phyloP scores from a whole-genome alignment of 768 basidiomycete species.

The Terana coerulea region DNA sequence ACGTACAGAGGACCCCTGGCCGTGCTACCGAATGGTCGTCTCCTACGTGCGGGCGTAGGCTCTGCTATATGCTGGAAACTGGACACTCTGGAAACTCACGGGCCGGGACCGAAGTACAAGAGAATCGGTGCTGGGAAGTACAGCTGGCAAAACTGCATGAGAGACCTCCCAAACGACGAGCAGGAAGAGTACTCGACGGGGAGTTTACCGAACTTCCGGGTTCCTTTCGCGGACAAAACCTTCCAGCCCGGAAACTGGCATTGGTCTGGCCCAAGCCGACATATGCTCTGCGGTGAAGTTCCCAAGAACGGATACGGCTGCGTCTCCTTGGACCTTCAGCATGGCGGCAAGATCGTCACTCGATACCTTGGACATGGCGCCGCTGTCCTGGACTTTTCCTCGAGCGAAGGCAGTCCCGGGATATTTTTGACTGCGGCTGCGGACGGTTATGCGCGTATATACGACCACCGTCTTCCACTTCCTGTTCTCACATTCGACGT shows the following conservation, averaged over 20 bases:
- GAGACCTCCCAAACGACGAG: slow-evolving; percentile 14
- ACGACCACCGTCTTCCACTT: slow-evolving; percentile 33
- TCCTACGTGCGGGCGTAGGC: slow-evolving; percentile 34
- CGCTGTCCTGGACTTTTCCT: slow-evolving; percentile 28
- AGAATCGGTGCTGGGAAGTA: slow-evolving; percentile 8
- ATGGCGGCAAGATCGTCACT: slow-evolving; percentile 27
- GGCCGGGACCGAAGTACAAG: slow-evolving; percentile 7
- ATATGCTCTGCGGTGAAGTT: slow-evolving; percentile 4
- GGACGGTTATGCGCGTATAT: slow-evolving; percentile 38
- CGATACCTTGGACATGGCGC: slow-evolving; percentile 39
- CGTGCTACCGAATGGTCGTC: slow-evolving; percentile 23
- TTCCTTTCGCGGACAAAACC: not conserved
- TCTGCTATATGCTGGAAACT: slow-evolving; percentile 34
- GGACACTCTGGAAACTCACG: slow-evolving; percentile 19
- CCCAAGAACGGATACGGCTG: slow-evolving; percentile 10
- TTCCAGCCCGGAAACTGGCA: not conserved
- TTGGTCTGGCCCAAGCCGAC: slow-evolving; percentile 11
- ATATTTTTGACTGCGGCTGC: slow-evolving; percentile 32
- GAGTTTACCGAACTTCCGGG: not conserved
- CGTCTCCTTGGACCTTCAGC: slow-evolving; percentile 30
- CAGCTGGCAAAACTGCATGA: no score
- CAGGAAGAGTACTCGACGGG: slow-evolving; percentile 9
- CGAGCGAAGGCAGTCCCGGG: slow-evolving; percentile 32
- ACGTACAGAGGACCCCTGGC: slow-evolving; percentile 28
- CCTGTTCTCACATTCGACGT: slow-evolving; percentile 33